Conservation (phyloP, 192 early-diverging fungal genomes). For the Geranomyces variabilis region DNA sequence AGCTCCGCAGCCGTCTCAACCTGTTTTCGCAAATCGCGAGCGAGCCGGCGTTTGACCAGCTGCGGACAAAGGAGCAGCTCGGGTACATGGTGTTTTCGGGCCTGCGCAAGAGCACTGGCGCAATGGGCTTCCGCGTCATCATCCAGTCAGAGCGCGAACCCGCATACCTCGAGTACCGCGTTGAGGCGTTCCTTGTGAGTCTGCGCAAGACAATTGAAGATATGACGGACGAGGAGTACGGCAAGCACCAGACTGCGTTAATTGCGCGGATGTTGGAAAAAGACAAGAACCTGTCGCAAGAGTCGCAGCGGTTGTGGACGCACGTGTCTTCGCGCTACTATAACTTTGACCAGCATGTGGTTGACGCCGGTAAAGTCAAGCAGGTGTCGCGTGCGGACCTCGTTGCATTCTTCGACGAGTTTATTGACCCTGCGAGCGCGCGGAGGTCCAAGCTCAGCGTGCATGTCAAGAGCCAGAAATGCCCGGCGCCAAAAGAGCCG, state of each 20-base stretch:
- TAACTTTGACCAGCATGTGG: constrained; percentile 76
- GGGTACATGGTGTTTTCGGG: constrained; percentile 77
- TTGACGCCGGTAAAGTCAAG: constrained; percentile 53
- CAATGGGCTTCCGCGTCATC: constrained; percentile 77
- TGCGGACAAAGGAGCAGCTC: constrained; percentile 82
- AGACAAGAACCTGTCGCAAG: constrained; percentile 76
- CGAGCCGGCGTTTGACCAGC: constrained; percentile 91
- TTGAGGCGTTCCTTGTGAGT: constrained; percentile 74
- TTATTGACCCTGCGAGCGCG: constrained; percentile 58
- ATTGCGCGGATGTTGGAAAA: constrained; percentile 69
- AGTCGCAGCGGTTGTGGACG: constrained; percentile 66
- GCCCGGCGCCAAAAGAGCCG: background rate
- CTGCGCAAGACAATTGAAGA: constrained; percentile 44
- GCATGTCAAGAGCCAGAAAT: constrained; percentile 49
- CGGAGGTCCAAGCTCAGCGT: constrained; percentile 66
- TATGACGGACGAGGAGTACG: constrained; percentile 69
- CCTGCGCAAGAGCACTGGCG: constrained; percentile 73
- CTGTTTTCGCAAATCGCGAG: constrained; percentile 81
- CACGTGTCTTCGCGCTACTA: constrained; percentile 72
- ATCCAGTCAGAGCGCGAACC: constrained; percentile 88
- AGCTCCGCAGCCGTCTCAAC: constrained; percentile 66
- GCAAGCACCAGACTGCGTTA: constrained; percentile 67
- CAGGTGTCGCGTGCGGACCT: constrained; percentile 50
- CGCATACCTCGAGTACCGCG: constrained; percentile 75
- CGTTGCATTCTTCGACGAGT: constrained; percentile 61